A percentile compares a stretch with the other conserved stretches of the same genome.
Evolutionary conservation across 106 monocot genomes (phyloP).

Genomic region (Dendrobium catenatum): DNA sequence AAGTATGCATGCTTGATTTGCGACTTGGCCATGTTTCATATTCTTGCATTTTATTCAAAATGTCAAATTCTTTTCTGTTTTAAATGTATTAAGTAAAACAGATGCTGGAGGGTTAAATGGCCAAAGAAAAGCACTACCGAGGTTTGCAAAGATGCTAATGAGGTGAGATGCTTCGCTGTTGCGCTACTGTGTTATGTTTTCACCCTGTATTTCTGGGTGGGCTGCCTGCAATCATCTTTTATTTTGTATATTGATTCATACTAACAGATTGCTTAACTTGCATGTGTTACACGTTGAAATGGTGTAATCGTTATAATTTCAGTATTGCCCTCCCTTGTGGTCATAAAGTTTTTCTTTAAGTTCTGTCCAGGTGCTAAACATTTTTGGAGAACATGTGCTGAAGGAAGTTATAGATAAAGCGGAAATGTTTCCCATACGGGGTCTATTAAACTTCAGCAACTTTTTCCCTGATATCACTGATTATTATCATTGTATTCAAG

Average conservation of each 20-base stretch:
- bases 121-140: slow-evolving; percentile 30
- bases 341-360: background rate
- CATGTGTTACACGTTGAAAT: background rate
- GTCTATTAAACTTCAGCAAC: slow-evolving; percentile 69
- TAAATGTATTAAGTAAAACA: slow-evolving; percentile 11
- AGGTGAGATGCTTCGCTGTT: slow-evolving; percentile 13
- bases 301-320: too few species aligned
- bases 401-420: slow-evolving; percentile 57
- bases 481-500: slow-evolving; percentile 55
- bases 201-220: background rate
- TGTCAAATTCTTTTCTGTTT: background rate
- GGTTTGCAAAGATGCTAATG: slow-evolving; percentile 45
- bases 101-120: slow-evolving; percentile 45
- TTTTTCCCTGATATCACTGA: slow-evolving; percentile 76
- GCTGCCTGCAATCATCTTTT: background rate
- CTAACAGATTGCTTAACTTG: background rate
- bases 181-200: background rate
- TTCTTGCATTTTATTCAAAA: background rate
- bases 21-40: background rate
- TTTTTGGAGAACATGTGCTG: slow-evolving; percentile 43
- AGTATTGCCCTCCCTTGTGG: background rate
- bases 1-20: background rate
- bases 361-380: slow-evolving; percentile 48
- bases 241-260: background rate
- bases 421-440: slow-evolving; percentile 79